Evolutionary conservation across 805 yeast species (phyloP).

Genomic region (Starmerella sp.): DNA sequence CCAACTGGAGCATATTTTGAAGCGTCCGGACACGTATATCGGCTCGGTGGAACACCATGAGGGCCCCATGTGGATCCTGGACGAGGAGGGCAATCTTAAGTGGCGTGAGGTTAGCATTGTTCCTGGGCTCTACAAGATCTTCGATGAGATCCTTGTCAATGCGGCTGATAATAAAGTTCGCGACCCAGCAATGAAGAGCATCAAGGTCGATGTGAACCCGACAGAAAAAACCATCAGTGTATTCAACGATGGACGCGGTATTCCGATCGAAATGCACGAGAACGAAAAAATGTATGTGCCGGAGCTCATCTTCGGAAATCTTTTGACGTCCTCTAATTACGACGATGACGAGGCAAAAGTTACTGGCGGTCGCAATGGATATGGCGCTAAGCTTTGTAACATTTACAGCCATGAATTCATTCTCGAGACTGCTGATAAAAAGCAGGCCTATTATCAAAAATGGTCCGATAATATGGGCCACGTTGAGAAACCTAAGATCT

Average conservation of each 20-base stretch:
- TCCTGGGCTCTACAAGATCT: slow-evolving; percentile 92
- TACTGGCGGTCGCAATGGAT: slow-evolving; percentile 97
- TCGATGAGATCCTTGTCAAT: slow-evolving; percentile 92
- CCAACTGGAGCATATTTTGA: slow-evolving; percentile 89
- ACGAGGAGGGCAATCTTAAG: slow-evolving; percentile 52
- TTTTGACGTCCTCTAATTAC: slow-evolving; percentile 88
- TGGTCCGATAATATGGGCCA: slow-evolving; percentile 83
- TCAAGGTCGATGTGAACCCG: slow-evolving; percentile 70
- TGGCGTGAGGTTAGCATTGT: slow-evolving; percentile 56
- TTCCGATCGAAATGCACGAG: slow-evolving; percentile 82
- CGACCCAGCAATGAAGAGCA: slow-evolving; percentile 78
- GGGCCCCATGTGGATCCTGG: slow-evolving; percentile 75
- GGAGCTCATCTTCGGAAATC: slow-evolving; percentile 88
- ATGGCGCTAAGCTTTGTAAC: slow-evolving; percentile 94
- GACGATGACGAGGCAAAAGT: slow-evolving; percentile 93
- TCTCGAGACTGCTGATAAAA: slow-evolving; percentile 81
- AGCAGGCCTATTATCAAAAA: slow-evolving; percentile 58
- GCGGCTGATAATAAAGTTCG: slow-evolving; percentile 98
- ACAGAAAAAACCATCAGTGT: slow-evolving; percentile 68
- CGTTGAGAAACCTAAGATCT: slow-evolving; percentile 65
- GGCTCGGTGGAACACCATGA: slow-evolving; percentile 84
- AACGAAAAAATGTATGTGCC: slow-evolving; percentile 92
- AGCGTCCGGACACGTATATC: slow-evolving; percentile 95
- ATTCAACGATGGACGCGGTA: slow-evolving; percentile 88
- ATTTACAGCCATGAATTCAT: slow-evolving; percentile 81